A percentile compares a stretch with the other conserved stretches of the same genome.
Conservation (phyloP, 2,329 filamentous ascomycete species). For the Aureobasidium sp. region DNA sequence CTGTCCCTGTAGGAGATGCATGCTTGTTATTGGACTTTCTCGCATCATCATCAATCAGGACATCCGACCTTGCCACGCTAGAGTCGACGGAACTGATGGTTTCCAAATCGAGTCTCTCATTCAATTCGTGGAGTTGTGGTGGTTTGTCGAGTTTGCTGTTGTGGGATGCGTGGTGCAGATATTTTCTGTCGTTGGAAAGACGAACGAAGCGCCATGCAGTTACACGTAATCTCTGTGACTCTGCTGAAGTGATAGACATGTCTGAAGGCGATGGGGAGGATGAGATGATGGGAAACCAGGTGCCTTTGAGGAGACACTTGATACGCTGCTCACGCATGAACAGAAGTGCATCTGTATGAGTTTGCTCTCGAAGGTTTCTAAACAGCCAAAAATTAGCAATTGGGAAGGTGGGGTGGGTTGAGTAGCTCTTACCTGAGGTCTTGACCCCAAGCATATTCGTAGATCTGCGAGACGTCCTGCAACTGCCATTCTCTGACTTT, state of each 20-base stretch:
- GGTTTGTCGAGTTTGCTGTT: slow-evolving; percentile 50
- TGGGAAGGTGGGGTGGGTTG: background rate
- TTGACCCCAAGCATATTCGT: slow-evolving; percentile 89
- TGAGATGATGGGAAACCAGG: slow-evolving; percentile 65
- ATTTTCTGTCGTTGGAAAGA: slow-evolving; percentile 83
- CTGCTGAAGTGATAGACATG: slow-evolving; percentile 29
- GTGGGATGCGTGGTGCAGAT: slow-evolving; percentile 85
- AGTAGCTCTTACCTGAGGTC: slow-evolving; percentile 52
- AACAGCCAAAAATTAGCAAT: background rate
- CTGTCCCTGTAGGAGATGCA: background rate
- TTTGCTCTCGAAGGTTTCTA: slow-evolving; percentile 76
- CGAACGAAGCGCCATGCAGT: slow-evolving; percentile 73
- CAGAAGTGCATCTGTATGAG: slow-evolving; percentile 83
- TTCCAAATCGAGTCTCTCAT: slow-evolving; percentile 76
- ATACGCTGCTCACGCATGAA: slow-evolving; percentile 97
- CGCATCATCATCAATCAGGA: background rate
- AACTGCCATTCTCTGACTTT: slow-evolving; percentile 81
- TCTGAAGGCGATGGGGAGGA: slow-evolving; percentile 33
- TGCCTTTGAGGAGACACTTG: slow-evolving; percentile 75
- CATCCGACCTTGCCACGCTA: slow-evolving; percentile 39
- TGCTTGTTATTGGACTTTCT: background rate
- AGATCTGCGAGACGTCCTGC: slow-evolving; percentile 81
- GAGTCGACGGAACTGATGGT: slow-evolving; percentile 89
- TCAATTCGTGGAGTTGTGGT: slow-evolving; percentile 65
- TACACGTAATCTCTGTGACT: slow-evolving; percentile 28